These are phyloP conservation scores for Suillus subluteus DNA, from an alignment of 768 basidiomycete genomes.

Conservation along the genomic window DNA sequence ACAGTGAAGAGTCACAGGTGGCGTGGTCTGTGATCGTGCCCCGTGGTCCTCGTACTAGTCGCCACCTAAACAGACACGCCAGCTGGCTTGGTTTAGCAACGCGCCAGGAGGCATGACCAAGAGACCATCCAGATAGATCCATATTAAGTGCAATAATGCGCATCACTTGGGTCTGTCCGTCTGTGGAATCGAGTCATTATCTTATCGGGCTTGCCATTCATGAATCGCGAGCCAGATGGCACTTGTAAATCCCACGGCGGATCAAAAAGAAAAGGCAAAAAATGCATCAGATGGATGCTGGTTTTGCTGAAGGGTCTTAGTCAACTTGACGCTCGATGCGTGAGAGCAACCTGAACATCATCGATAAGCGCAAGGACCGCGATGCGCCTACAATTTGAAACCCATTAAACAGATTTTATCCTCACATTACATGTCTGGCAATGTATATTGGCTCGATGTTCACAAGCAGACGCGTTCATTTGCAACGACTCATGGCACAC, in stretches of 20 bases:
- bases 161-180: too few species aligned
- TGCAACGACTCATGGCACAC: background rate
- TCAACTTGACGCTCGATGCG: background rate
- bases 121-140: too few species aligned
- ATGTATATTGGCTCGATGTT: background rate
- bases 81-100: too few species aligned
- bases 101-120: background rate
- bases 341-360: background rate
- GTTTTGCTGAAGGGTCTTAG: background rate
- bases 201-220: background rate
- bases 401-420: background rate
- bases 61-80: background rate
- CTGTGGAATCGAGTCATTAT: background rate
- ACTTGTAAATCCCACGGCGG: background rate
- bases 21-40: background rate
- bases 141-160: background rate
- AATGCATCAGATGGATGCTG: background rate
- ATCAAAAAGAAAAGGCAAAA: background rate
- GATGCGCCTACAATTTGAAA: background rate
- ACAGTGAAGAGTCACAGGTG: background rate
- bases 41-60: background rate
- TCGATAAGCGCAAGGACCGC: background rate
- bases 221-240: background rate
- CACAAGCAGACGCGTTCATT: background rate
- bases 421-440: background rate